Evolutionary conservation across 2,329 filamentous ascomycete genomes (phyloP).

Genomic region (Penicillium corylophilum): DNA sequence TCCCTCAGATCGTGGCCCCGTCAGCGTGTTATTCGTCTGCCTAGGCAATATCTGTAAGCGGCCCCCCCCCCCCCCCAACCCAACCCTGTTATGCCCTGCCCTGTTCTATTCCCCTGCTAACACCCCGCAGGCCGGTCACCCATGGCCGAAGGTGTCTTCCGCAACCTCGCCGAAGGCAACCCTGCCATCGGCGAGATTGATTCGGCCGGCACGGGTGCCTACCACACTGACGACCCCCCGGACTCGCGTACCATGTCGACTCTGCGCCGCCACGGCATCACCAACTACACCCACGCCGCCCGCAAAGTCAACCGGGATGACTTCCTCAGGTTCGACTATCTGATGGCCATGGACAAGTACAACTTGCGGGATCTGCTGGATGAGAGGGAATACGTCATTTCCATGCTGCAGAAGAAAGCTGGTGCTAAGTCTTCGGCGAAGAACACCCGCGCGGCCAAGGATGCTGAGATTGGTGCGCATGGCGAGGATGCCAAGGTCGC

Average conservation of each 20-base stretch:
- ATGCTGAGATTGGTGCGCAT: conserved; percentile 31
- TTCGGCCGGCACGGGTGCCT: conserved; percentile 86
- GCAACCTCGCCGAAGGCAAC: conserved; percentile 61
- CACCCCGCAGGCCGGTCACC: conserved; percentile 64
- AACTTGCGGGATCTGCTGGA: conserved; percentile 72
- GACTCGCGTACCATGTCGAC: conserved; percentile 83
- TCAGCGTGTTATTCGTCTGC: conserved; percentile 90
- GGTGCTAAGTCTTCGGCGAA: conserved; percentile 23
- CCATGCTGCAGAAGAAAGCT: conserved; percentile 45
- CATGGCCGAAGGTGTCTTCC: conserved; percentile 95
- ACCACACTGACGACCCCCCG: conserved; percentile 74
- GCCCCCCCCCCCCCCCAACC: background rate
- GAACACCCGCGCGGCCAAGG: conserved; percentile 39
- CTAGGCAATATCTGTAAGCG: conserved; percentile 85
- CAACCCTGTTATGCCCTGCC: background rate
- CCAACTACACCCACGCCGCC: conserved; percentile 72
- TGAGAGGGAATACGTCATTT: conserved; percentile 53
- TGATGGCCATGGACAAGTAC: conserved; percentile 88
- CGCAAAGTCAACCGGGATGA: conserved; percentile 71
- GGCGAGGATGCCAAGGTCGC: conserved; percentile 43
- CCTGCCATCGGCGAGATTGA: conserved; percentile 68
- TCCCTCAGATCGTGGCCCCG: conserved; percentile 17
- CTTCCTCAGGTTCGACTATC: conserved; percentile 84
- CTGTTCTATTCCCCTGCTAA: background rate
- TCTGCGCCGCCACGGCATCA: conserved; percentile 71